A percentile compares a stretch with the other conserved stretches of the same genome.
Conservation (phyloP, 345 rosid species). For the Garcia nutans region DNA sequence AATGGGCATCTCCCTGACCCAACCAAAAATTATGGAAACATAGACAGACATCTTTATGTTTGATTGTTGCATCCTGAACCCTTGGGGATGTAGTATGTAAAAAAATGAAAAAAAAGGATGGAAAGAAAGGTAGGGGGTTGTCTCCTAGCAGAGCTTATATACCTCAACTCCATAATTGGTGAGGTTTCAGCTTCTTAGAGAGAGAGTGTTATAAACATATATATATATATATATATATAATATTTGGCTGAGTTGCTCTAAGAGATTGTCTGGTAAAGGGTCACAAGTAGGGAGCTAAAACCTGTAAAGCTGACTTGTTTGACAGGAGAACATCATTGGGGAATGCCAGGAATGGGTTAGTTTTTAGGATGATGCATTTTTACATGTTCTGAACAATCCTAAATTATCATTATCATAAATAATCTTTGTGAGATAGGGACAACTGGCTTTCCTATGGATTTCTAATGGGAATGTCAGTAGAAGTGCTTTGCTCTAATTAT, state of each 20-base stretch:
- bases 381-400: slow-evolving; percentile 18
- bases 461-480: slow-evolving; percentile 9
- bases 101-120: neutral
- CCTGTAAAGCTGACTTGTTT: slow-evolving; percentile 40
- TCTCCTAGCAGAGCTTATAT: slow-evolving; percentile 21
- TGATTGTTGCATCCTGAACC: slow-evolving; percentile 5
- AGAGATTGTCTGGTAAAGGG: slow-evolving; percentile 5
- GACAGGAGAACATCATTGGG: slow-evolving; percentile 26
- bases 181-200: slow-evolving; percentile 4
- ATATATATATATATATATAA: too few species aligned
- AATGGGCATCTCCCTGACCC: slow-evolving; percentile 41
- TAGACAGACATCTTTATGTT: neutral
- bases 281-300: slow-evolving; percentile 11
- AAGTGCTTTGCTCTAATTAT: slow-evolving; percentile 2
- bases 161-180: neutral
- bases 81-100: slow-evolving; percentile 18
- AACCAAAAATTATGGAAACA: slow-evolving; percentile 8
- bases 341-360: slow-evolving; percentile 21
- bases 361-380: slow-evolving; percentile 17
- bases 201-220: neutral
- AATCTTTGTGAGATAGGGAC: slow-evolving; percentile 25
- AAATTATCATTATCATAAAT: slow-evolving; percentile 23
- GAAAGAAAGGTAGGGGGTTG: slow-evolving; percentile 15
- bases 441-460: slow-evolving; percentile 12
- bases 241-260: slow-evolving; percentile 13